Evolutionary conservation across 1,284 basidiomycete genomes (phyloP).

Genomic region (Trametes polyzona): DNA sequence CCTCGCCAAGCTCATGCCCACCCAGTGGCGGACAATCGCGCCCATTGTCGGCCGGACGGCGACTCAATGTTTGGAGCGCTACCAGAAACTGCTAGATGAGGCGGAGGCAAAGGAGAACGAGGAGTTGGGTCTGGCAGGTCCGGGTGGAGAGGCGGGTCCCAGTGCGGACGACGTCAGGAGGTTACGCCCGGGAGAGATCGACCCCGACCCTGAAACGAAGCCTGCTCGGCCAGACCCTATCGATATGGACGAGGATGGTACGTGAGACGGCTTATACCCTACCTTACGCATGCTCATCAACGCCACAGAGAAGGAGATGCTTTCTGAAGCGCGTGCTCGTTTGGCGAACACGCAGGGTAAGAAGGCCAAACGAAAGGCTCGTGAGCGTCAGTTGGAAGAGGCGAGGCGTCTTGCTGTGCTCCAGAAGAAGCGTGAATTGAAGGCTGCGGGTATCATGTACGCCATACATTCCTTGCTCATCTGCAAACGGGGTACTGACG

Average conservation of each 20-base stretch:
- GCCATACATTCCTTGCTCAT: conserved; percentile 37
- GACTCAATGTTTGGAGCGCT: conserved; percentile 97
- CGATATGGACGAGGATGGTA: conserved; percentile 99
- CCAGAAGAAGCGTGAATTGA: conserved; percentile 98
- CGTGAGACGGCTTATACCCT: not conserved
- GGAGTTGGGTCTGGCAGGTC: conserved; percentile 88
- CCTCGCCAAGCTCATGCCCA: conserved; percentile 98
- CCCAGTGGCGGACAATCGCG: conserved; percentile 99
- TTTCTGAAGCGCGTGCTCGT: conserved; percentile 97
- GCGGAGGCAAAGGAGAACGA: conserved; percentile 95
- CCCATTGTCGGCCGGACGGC: conserved; percentile 99
- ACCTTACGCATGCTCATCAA: not conserved
- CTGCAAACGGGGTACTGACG: conserved; percentile 22
- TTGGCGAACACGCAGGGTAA: conserved; percentile 99
- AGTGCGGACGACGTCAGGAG: conserved; percentile 90
- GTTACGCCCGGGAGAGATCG: conserved; percentile 95
- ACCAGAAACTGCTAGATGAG: conserved; percentile 97
- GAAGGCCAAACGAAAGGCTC: conserved; percentile 98
- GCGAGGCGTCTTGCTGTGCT: conserved; percentile 92
- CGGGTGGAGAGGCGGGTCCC: conserved; percentile 79
- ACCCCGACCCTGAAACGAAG: conserved; percentile 98
- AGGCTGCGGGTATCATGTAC: conserved; percentile 96
- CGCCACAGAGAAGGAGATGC: conserved; percentile 94
- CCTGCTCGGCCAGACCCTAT: conserved; percentile 98
- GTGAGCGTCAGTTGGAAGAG: conserved; percentile 96